Base-by-base conservation (phyloP, 148 eudicot genomes). In the Amaranthus cruentus region DNA sequence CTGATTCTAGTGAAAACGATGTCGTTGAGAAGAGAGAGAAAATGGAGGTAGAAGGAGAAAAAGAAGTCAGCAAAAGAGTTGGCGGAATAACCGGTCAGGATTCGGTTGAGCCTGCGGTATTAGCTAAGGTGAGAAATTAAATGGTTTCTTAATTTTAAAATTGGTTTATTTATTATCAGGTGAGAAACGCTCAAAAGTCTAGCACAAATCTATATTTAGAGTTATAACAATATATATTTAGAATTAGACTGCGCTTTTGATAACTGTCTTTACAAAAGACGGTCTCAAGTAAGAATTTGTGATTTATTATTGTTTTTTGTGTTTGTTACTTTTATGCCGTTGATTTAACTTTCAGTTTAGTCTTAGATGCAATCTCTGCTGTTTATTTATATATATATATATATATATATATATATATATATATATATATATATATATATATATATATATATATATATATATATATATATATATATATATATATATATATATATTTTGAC, bases 1-100 rank as follows among this genome's bases (percentile, higher is more conserved):
- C 81, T 0, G 86, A 83, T 76, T 54, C 78, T 10, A 70, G 84
- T 50, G 84, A 52, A 71, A 68, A 84, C 78, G 84, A 81, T 66
- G 82, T 38, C 81, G 90, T 79, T 0, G 75, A 76, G 66, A 72
- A 67, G 76, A 71, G 72, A 11, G 79, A 71, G 73, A 80, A 76
- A 58, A 2, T 58, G 13, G 9, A 13, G 8, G 79, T 48, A 47
- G 78, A 75, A 48, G 77, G 38, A 51, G 76, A 42, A 9, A 47
- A 69, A 67, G 82, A 38, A 76, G 75, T 64, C 68, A 68, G 80
- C 78, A 49, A 60, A 47, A 69, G 55, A 70, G 81, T 9, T 21
- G 86, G 75, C 77, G 85, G 42, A 52, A 42, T 62, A 47, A 69
- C 50, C 82, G 85, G 58, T 47, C 77, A 54, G 49, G 78, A 72